Evolutionary conservation across 306 rosid species (phyloP), one percentile per base, ranked within the genome.

Genomic region (Cotoneaster glaucophyllus): DNA sequence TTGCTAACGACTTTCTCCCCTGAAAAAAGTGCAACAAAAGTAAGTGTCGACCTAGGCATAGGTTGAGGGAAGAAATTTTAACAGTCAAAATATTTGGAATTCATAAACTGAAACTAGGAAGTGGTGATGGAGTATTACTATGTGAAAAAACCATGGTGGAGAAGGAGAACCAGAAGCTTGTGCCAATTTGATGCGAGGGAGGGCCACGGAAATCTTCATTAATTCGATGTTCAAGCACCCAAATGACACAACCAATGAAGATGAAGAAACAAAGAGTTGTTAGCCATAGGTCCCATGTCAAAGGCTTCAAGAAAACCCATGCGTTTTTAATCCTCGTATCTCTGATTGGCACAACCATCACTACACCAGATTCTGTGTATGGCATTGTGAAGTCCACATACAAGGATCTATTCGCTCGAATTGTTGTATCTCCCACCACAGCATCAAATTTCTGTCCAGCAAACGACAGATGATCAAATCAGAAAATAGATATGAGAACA

Each of bases 61-160:
- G 6, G 22, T 10, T 61, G 65, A 61, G 32, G 65, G 19, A 61
- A 25, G 65, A 24, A 25, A 25, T 32, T 32, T 32, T 32, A 61
- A 61, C 59, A 3, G 18, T 50, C 13, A 1, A 13, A 48, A 48
- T 44, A 50, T 12, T 63, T 2, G 3, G 37, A 61, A 2, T 25
- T 61, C 66, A 13, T 61, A 4, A 13, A 5, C 8, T 15, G 67
- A 17, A 29, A 61, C 13, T 26, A 29, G 22, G 12, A 15, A 18
- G 2, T 48, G 54, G 17, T 5, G 64, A 29, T 8, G 67, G 10
- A 63, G 53, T 74, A 26, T 84, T 86, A 90, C 97, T 10, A n/a
- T 90, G 86, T 26, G 96, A 81, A 78, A 80, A 92, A 14, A 90
- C 91, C 88, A 92, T 72, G 73, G 82, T 87, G 10, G 97, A 92